Base-by-base conservation (phyloP, 768 basidiomycete species). In the Ramaria sp. region DNA sequence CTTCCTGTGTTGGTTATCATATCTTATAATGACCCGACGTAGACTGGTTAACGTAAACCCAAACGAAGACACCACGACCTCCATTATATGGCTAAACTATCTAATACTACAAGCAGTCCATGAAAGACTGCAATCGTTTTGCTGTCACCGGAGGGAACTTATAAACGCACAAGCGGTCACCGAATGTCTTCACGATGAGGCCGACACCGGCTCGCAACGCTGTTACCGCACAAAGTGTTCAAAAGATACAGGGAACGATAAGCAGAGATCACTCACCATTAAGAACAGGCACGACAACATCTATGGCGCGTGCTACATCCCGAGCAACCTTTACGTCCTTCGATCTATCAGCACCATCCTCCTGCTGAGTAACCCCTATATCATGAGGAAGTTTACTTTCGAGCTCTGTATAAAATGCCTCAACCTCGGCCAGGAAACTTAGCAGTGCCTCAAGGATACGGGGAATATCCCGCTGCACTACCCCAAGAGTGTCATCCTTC, bases 391-490 rank as follows among this genome's bases (percentile, higher is more conserved):
- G 69, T 20, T 67, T 59, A 3, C 70, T 66, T 52, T 66, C 68
- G 27, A 89, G 65, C 60, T 83, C 79, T 1, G 60, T 63, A 53
- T 80, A 77, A 56, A 83, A 83, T 28, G 75, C 74, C 59, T 91
- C 88, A 18, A 90, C 66, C 0, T 79, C 84, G 1, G 66, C 63
- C 18, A 89, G 72, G 69, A 83, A 85, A 0, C 76, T 75, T 12
- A 85, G 64, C 59, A 92, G 70, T 0, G 85, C 84, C 65, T 94
- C 90, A 2, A 94, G 65, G 27, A 90, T 80, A 56, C 79, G 81
- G 0, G 89, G 85, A 18, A 90, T 87, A 63, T 93, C 91, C 10
- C 85, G 74, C 64, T 93, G 91, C 12, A 91, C 87, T 32, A 83
- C 78, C 20, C 90, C 90, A 62, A 83, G 91, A 18, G 76, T 74